Conservation (phyloP, 164 flowering plant species). For the Piper betle region DNA sequence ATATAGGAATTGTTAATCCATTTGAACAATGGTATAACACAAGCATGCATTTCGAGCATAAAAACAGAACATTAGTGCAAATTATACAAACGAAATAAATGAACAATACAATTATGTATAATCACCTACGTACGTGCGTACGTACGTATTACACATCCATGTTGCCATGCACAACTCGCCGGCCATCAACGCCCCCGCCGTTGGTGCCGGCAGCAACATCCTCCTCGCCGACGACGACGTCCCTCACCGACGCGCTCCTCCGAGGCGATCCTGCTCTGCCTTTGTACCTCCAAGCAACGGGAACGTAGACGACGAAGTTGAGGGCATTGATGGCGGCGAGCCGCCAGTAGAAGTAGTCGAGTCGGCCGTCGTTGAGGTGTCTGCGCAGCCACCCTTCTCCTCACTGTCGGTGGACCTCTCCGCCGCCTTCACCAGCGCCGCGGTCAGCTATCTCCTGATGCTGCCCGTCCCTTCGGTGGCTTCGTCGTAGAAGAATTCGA, state of each 20-base stretch:
- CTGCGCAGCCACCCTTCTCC: conserved; percentile 49
- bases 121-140: too few species aligned
- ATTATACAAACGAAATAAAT: too few species aligned
- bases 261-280: conserved; percentile 18
- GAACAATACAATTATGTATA: too few species aligned
- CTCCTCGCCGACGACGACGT: conserved; percentile 8
- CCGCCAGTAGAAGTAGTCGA: conserved; percentile 59
- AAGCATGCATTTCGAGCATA: too few species aligned
- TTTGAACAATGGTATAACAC: too few species aligned
- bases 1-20: too few species aligned
- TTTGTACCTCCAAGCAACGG: conserved; percentile 28
- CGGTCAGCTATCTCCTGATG: conserved; percentile 55
- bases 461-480: conserved; percentile 70
- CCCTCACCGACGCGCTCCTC: conserved; percentile 17
- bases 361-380: conserved; percentile 31
- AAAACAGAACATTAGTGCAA: too few species aligned
- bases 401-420: conserved; percentile 31
- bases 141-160: too few species aligned
- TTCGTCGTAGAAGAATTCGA: conserved; percentile 72
- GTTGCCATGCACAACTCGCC: too few species aligned
- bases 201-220: too few species aligned
- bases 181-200: too few species aligned
- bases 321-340: conserved; percentile 35
- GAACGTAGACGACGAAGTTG: conserved; percentile 39
- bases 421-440: conserved; percentile 37